Percentiles rank a stretch among this genome's conserved stretches.
Conservation (phyloP, 2,329 filamentous ascomycete species). For the Alternaria triticina region DNA sequence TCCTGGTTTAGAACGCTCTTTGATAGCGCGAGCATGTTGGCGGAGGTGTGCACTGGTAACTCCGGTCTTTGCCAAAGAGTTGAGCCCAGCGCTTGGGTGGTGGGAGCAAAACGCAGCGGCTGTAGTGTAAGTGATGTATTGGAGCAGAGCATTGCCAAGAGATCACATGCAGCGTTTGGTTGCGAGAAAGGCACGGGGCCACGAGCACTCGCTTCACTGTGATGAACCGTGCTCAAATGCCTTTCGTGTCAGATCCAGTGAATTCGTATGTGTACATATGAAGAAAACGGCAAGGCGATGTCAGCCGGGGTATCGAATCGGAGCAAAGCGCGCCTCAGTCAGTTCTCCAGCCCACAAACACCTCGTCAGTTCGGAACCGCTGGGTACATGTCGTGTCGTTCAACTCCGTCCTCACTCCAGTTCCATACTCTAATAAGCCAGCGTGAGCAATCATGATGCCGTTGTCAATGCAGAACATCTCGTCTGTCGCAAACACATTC, state of each 20-base stretch:
- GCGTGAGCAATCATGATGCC: slow-evolving; percentile 99
- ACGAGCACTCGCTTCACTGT: background rate
- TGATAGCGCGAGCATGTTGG: background rate
- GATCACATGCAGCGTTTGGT: background rate
- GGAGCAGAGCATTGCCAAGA: background rate
- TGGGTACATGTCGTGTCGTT: slow-evolving; percentile 76
- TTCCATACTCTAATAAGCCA: slow-evolving; percentile 82
- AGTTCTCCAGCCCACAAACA: slow-evolving; percentile 58
- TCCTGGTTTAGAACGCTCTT: background rate
- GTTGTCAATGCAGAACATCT: slow-evolving; percentile 98
- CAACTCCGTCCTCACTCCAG: slow-evolving; percentile 76
- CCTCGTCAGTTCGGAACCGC: slow-evolving; percentile 59
- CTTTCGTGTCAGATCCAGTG: background rate
- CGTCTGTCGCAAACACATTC: slow-evolving; percentile 92
- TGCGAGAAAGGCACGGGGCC: background rate
- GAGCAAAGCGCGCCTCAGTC: slow-evolving; percentile 21
- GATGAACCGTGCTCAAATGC: background rate
- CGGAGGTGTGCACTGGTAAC: background rate
- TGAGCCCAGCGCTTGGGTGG: background rate
- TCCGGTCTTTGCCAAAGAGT: background rate
- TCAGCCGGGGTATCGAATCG: slow-evolving; percentile 15
- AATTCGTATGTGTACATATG: background rate
- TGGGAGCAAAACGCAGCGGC: background rate
- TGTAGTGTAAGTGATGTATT: background rate
- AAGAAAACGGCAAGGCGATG: background rate